phyloP scores from a whole-genome alignment of 2,329 filamentous ascomycete species.

The Penicillium sp. region DNA sequence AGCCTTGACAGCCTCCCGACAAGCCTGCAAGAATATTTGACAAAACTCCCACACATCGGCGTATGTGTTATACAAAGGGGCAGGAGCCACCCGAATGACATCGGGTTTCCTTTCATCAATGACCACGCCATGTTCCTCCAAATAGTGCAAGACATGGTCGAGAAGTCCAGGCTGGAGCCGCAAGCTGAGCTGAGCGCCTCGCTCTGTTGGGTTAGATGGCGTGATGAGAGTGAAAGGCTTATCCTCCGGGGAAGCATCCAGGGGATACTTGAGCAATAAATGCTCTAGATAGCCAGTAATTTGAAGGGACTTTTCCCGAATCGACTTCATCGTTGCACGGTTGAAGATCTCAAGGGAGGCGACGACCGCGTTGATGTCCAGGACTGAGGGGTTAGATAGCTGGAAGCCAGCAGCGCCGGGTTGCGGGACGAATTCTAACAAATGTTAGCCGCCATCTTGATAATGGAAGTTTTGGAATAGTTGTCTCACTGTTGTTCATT shows the following conservation, averaged over 20 bases:
- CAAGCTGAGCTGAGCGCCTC: conserved; percentile 81
- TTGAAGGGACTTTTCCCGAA: conserved; percentile 73
- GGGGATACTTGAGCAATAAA: conserved; percentile 58
- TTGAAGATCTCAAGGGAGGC: conserved; percentile 77
- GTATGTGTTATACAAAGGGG: conserved; percentile 83
- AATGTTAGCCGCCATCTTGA: conserved; percentile 15
- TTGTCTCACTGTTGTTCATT: conserved; percentile 71
- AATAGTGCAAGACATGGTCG: conserved; percentile 66
- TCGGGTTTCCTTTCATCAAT: conserved; percentile 85
- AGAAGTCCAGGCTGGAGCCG: conserved; percentile 71
- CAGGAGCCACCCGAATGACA: conserved; percentile 82
- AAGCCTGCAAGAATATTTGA: conserved; percentile 59
- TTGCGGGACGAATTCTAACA: conserved; percentile 71
- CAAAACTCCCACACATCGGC: conserved; percentile 72
- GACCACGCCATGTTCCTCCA: conserved; percentile 74
- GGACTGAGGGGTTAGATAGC: conserved; percentile 79
- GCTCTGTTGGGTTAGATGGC: conserved; percentile 68
- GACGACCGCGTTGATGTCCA: conserved; percentile 77
- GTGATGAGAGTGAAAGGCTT: conserved; percentile 70
- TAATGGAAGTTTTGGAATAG: background rate
- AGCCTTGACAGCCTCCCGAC: conserved; percentile 44
- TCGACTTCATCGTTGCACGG: conserved; percentile 69
- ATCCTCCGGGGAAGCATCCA: conserved; percentile 36
- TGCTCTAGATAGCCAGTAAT: conserved; percentile 79
- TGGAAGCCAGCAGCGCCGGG: conserved; percentile 81